Base-by-base conservation (phyloP, 768 basidiomycete species). In the Lepiota brunneoincarnata region DNA sequence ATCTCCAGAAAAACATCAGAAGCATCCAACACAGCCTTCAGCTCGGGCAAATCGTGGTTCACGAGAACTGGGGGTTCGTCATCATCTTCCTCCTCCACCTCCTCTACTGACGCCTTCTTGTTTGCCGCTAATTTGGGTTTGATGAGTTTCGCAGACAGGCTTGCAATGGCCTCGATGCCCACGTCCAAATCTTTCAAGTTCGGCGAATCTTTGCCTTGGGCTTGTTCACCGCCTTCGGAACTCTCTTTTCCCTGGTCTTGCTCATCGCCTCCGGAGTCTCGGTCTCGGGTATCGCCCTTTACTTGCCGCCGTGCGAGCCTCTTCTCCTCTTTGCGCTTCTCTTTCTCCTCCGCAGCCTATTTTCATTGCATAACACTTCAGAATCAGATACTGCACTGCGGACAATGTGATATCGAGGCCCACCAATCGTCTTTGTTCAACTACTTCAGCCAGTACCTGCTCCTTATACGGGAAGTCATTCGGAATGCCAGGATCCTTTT, bases 401-500 rank as follows among this genome's bases (percentile, higher is more conserved):
- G 4, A 40, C 15, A 24, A 44, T 3, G 4, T 40, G 1, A 55
- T 23, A 17, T 31, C 31, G 7, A 26, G 11, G 69, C 80, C 63
- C 62, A 93, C 93, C 58, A 77, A 70, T 63, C 89, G 77, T 58
- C 93, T 84, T 64, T 91, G 80, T 61, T 90, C 89, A 41, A 87
- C 86, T 48, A 96, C 80, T 63, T 98, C 94, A 4, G 93, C 94
- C 24, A 98, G 75, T 58, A 98, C 88, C 69, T 93, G 86, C 63
- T 95, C 94, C 71, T 96, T 98, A 78, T 87, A 94, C 3, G 92
- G 93, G 72, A 93, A 93, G 55, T 84, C 86, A 70, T 89, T 95
- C 6, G 94, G 94, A 59, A 97, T 93, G 41, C 94, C 94, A 26
- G 90, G 92, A 68, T 98, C 94, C 68, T 92, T 94, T 63, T 82